Evolutionary conservation across 2,329 filamentous ascomycete genomes (phyloP).

Genomic region (Fusarium luffae): DNA sequence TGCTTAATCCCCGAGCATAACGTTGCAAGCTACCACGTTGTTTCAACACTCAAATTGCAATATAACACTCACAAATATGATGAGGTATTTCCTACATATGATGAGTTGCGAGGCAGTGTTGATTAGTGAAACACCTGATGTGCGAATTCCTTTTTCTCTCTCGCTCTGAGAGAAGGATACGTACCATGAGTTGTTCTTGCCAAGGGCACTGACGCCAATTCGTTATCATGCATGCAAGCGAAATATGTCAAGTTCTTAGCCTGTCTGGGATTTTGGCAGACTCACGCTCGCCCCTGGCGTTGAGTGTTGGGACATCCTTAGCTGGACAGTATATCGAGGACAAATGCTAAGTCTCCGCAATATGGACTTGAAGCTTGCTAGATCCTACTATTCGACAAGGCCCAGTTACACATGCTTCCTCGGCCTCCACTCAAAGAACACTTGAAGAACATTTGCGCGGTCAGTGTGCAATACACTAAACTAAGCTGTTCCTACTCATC

Average conservation of each 20-base stretch:
- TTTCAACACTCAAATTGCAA: background rate
- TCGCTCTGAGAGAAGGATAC: background rate
- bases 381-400: background rate
- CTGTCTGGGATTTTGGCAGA: background rate
- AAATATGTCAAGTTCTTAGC: background rate
- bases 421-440: background rate
- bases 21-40: background rate
- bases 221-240: background rate
- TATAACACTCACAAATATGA: slow-evolving; percentile 1
- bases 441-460: background rate
- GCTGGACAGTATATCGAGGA: background rate
- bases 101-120: slow-evolving; percentile 23
- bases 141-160: background rate
- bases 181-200: background rate
- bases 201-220: background rate
- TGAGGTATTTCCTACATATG: slow-evolving; percentile 8
- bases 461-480: background rate
- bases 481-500: background rate
- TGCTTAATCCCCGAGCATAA: background rate
- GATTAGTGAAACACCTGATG: slow-evolving; percentile 17
- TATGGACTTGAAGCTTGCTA: background rate
- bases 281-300: background rate
- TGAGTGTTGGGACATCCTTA: background rate
- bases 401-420: background rate
- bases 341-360: background rate